These are phyloP conservation scores for Aspergillus nomiae DNA, from an alignment of 2,329 filamentous ascomycete species.

Conservation along the genomic window DNA sequence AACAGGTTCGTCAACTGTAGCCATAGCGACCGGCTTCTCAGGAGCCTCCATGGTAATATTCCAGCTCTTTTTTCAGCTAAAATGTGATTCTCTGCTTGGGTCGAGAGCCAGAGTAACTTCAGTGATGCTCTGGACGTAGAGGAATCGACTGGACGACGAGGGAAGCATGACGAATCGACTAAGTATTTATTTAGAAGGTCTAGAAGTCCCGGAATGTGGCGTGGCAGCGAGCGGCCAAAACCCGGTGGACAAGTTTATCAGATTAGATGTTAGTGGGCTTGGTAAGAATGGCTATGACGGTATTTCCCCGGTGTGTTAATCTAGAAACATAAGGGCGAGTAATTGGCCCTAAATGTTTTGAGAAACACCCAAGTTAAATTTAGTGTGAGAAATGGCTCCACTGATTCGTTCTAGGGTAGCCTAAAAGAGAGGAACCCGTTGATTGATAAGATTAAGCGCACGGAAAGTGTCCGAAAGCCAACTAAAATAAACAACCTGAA, in stretches of 20 bases:
- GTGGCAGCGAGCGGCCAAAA: neutral
- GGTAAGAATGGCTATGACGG: neutral
- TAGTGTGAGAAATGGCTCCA: neutral
- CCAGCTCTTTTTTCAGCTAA: neutral
- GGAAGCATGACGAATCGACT: neutral
- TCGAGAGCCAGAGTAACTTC: neutral
- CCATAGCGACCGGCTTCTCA: neutral
- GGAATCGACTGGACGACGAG: neutral
- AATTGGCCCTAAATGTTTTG: neutral
- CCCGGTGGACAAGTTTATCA: neutral
- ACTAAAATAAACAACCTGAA: neutral
- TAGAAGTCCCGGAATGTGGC: neutral
- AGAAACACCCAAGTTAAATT: neutral
- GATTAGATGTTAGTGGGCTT: neutral
- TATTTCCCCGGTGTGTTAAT: neutral
- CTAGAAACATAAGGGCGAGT: neutral
- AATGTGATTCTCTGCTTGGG: neutral
- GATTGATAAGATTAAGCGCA: conserved; percentile 8
- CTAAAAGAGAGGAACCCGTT: neutral
- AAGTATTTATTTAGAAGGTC: neutral
- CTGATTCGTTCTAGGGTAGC: neutral
- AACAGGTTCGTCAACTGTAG: neutral
- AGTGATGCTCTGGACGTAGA: neutral
- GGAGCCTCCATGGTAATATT: neutral
- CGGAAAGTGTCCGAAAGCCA: conserved; percentile 6